phyloP scores from a whole-genome alignment of 1,139 yeast genomes.

The Wickerhamomyces sp. region DNA sequence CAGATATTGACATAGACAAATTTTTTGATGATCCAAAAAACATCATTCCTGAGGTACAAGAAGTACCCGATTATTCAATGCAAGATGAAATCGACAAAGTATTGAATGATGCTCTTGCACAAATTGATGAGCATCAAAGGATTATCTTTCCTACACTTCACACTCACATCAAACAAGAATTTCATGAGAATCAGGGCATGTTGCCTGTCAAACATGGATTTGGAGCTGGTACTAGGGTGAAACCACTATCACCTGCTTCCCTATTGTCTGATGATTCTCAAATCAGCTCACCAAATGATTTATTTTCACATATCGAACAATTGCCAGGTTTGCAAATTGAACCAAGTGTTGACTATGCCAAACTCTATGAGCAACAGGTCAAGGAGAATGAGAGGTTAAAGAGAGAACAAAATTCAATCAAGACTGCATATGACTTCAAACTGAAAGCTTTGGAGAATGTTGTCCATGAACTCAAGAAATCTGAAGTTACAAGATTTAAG shows the following conservation, averaged over 20 bases:
- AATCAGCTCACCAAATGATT: conserved; percentile 15
- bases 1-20: conserved; percentile 13
- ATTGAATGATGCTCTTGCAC: conserved; percentile 17
- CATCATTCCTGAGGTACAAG: conserved; percentile 2
- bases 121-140: conserved; percentile 14
- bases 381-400: conserved; percentile 2
- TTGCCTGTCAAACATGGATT: not conserved
- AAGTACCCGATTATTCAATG: not conserved
- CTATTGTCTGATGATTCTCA: conserved; percentile 18
- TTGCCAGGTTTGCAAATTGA: not conserved
- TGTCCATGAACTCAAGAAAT: conserved; percentile 28
- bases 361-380: not conserved
- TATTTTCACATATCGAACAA: not conserved
- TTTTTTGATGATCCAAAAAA: conserved; percentile 9
- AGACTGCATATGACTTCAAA: conserved; percentile 28
- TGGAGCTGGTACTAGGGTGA: not conserved
- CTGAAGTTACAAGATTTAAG: conserved; percentile 28
- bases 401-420: conserved; percentile 24
- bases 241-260: conserved; percentile 22
- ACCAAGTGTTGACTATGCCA: not conserved
- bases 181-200: not conserved
- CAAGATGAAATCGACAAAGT: conserved; percentile 13
- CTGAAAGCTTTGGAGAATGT: conserved; percentile 28
- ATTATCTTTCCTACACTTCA: not conserved
- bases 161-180: not conserved